Evolutionary conservation across 495 filamentous ascomycete genomes (phyloP).

Genomic region (Daldinia childiae): DNA sequence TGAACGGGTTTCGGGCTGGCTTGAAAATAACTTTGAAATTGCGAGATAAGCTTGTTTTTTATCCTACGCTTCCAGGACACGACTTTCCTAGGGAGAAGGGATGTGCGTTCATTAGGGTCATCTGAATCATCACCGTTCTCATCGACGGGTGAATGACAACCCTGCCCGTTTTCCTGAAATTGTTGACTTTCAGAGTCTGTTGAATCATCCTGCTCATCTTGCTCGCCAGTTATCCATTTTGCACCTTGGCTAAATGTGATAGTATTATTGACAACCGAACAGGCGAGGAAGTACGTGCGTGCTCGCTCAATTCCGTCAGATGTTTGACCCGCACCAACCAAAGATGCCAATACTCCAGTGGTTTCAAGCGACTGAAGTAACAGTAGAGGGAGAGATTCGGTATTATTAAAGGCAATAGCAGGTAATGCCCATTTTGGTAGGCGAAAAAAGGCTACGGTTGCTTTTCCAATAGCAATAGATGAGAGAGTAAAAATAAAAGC

Average conservation of each 20-base stretch:
- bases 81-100: slow-evolving; percentile 25
- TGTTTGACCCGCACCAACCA: slow-evolving; percentile 58
- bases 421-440: slow-evolving; percentile 73
- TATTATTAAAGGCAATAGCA: slow-evolving; percentile 80
- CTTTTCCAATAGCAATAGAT: slow-evolving; percentile 63
- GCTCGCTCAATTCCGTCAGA: slow-evolving; percentile 67
- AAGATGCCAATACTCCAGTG: slow-evolving; percentile 68
- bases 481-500: slow-evolving; percentile 62
- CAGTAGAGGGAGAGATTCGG: slow-evolving; percentile 74
- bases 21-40: slow-evolving; percentile 14
- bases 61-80: slow-evolving; percentile 23
- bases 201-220: slow-evolving; percentile 3
- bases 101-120: slow-evolving; percentile 27
- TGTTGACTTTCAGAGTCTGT: slow-evolving; percentile 19
- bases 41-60: slow-evolving; percentile 5
- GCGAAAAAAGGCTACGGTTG: slow-evolving; percentile 55
- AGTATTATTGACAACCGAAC: slow-evolving; percentile 54
- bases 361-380: slow-evolving; percentile 70
- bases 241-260: slow-evolving; percentile 52
- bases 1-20: slow-evolving; percentile 19
- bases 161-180: neutral
- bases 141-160: neutral
- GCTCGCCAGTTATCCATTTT: slow-evolving; percentile 24
- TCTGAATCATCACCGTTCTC: slow-evolving; percentile 7
- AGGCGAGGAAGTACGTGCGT: slow-evolving; percentile 76